Evolutionary conservation across 2,329 filamentous ascomycete species (phyloP), one percentile per base, ranked within the genome.

Genomic region (Periconia digitata): DNA sequence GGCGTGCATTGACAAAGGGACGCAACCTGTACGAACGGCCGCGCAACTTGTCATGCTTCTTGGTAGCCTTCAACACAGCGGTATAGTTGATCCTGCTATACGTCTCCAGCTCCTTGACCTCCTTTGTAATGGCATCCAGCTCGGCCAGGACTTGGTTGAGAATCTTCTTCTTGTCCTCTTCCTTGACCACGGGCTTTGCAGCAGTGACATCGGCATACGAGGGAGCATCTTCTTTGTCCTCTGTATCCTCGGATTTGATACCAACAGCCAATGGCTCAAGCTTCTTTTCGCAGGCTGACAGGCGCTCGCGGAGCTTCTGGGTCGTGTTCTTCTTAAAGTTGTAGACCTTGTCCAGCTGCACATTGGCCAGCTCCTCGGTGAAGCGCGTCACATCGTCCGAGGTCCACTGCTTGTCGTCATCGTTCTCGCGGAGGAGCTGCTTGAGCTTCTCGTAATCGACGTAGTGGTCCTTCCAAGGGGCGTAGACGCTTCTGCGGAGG

Each of bases 11-110:
- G 74, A 97, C 85, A 77, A 97, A 85, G 22, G 94, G 92, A 20
- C 90, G 85, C 59, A 97, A 88, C 70, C 87, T 90, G 77, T 97
- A 97, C 44, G 85, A 82, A 57, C 85, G 81, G 47, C 92, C 92
- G 58, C 92, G 83, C 76, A 92, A 95, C 58, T 94, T 89, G 74
- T 99, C 94, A 74, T 99, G 94, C 76, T 99, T 99, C 84, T 99
- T 99, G 47, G 91, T 91, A 40, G 95, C 95, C 79, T 99, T 99
- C 67, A 96, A 82, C 74, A 97, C 96, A 40, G 91, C 94, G 6
- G 94, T 96, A 73, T 96, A 99, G 76, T 99, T 99, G 76, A 96
- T 86, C 56, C 87, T 89, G 72, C 90, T 94, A 75, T 94, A 99
- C 72, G 90, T 94, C 74, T 96, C 94, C 59, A 99, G 81, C 77